A percentile compares a stretch with the other conserved stretches of the same genome.
These are phyloP conservation scores for Pseudogymnoascus sp. DNA, from an alignment of 2,329 filamentous ascomycete genomes.

Conservation along the genomic window DNA sequence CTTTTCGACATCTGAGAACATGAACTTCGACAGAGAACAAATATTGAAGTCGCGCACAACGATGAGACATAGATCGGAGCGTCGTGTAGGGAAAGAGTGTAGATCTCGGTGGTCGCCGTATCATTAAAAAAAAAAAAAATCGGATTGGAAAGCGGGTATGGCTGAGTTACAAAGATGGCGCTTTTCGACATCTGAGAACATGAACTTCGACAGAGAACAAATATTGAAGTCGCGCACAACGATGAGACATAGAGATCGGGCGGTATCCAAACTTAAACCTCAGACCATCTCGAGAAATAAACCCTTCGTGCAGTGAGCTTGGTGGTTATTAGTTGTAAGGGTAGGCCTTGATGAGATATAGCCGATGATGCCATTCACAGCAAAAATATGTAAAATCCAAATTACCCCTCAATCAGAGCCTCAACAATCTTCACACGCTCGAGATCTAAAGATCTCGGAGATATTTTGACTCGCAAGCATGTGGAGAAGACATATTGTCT, in stretches of 20 bases:
- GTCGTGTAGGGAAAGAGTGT: too few species aligned
- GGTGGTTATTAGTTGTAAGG: background rate
- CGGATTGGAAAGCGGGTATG: conserved; percentile 15
- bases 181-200: conserved; percentile 15
- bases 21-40: background rate
- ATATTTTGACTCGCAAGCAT: background rate
- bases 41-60: background rate
- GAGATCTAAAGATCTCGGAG: background rate
- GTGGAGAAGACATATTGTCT: background rate
- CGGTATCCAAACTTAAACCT: background rate
- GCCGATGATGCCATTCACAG: background rate
- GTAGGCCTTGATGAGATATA: background rate
- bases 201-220: background rate
- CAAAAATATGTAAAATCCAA: background rate
- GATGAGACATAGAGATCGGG: background rate
- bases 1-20: conserved; percentile 15
- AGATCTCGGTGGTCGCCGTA: too few species aligned
- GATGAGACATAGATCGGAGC: background rate
- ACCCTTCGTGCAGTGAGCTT: background rate
- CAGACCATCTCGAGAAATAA: background rate
- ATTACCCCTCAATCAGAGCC: background rate
- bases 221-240: background rate
- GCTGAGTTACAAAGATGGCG: conserved; percentile 23
- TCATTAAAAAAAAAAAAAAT: too few species aligned
- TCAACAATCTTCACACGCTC: background rate